Conservation (phyloP, 345 rosid species). For the Citrus inodora region DNA sequence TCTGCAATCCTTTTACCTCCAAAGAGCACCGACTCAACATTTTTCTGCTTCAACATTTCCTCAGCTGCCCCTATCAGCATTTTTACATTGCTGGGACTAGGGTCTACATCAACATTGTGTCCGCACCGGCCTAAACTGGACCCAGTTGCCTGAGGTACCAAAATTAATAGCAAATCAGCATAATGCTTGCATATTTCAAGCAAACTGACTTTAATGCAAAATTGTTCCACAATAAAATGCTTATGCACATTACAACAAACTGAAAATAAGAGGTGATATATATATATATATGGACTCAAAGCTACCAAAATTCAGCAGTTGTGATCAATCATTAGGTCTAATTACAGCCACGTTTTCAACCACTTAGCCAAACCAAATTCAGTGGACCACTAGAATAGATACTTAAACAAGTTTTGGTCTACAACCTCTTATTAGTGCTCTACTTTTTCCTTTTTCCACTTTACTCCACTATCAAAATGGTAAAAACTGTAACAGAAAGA, state of each 20-base stretch:
- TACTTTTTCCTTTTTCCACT: background rate
- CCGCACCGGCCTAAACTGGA: slow-evolving; percentile 62
- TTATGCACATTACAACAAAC: background rate
- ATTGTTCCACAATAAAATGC: background rate
- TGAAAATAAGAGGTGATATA: background rate
- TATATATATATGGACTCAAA: background rate
- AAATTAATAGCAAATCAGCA: background rate
- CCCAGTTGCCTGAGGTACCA: slow-evolving; percentile 67
- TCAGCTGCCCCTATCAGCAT: slow-evolving; percentile 70
- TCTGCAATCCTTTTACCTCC: slow-evolving; percentile 83
- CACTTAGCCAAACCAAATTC: background rate
- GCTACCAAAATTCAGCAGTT: background rate
- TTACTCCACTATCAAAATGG: background rate
- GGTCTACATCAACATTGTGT: slow-evolving; percentile 66
- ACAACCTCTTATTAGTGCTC: background rate
- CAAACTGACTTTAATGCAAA: background rate
- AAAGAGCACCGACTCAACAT: slow-evolving; percentile 85
- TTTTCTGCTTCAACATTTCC: slow-evolving; percentile 94
- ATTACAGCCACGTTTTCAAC: background rate
- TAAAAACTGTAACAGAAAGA: background rate
- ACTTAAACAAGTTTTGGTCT: background rate
- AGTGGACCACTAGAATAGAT: slow-evolving; percentile 1
- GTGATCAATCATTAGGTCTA: background rate
- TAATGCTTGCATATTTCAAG: background rate
- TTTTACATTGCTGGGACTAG: slow-evolving; percentile 66